A percentile compares a stretch with the other conserved stretches of the same genome.
Evolutionary conservation across 441 rosid species (phyloP).

Genomic region (Gossypium schwendimanii): DNA sequence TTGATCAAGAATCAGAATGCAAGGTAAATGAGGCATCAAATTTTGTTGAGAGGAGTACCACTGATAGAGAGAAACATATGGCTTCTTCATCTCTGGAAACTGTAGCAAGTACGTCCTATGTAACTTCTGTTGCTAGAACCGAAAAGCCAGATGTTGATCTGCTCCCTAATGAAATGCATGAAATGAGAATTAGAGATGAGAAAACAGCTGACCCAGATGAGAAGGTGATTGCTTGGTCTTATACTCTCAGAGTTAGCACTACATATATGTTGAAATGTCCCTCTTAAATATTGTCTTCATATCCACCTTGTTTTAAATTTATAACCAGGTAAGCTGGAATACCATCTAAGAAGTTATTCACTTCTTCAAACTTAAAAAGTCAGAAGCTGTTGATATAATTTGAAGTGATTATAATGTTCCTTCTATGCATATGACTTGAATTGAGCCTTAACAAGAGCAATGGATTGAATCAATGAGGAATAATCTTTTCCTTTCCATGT

Average conservation of each 20-base stretch:
- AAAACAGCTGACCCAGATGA: slow-evolving; percentile 41
- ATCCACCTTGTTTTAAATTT: neutral
- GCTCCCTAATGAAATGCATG: slow-evolving; percentile 57
- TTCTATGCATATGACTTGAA: neutral
- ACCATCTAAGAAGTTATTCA: neutral
- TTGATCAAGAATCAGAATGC: slow-evolving; percentile 51
- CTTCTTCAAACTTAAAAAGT: neutral
- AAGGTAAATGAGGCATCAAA: slow-evolving; percentile 25
- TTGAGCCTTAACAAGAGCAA: neutral
- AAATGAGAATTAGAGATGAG: slow-evolving; percentile 56
- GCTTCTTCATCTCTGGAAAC: slow-evolving; percentile 46
- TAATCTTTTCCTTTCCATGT: neutral
- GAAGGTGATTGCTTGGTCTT: slow-evolving; percentile 38
- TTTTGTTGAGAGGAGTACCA: slow-evolving; percentile 40
- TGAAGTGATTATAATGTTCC: neutral
- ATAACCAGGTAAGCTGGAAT: neutral
- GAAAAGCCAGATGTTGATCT: slow-evolving; percentile 43
- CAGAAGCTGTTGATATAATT: neutral
- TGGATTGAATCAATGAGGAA: neutral
- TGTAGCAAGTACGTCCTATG: slow-evolving; percentile 48
- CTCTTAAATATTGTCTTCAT: neutral
- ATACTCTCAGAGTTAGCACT: neutral
- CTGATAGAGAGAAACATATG: slow-evolving; percentile 41
- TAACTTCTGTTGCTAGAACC: slow-evolving; percentile 24
- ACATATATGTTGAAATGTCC: neutral